Percentiles rank a stretch among this genome's conserved stretches.
Conservation (phyloP, 2,329 filamentous ascomycete genomes). For the Thelonectria olida region DNA sequence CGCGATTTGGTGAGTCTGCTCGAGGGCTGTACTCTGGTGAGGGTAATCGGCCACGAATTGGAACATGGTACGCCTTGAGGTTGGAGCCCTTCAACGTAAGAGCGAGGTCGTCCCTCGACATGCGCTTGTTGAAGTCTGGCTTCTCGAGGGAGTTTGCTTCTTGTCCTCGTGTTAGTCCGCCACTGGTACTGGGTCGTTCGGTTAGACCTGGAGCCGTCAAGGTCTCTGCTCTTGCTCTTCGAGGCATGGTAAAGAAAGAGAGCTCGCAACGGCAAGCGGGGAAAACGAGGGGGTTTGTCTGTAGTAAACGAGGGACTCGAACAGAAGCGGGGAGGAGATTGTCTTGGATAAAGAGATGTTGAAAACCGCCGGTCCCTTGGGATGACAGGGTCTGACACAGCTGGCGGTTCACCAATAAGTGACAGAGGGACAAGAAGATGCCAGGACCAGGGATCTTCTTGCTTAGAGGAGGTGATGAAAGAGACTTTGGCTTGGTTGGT, state of each 20-base stretch:
- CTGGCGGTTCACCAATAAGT: conserved; percentile 36
- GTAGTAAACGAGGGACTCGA: conserved; percentile 32
- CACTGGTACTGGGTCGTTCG: conserved; percentile 36
- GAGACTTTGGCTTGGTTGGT: conserved; percentile 30
- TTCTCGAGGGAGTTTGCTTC: conserved; percentile 25
- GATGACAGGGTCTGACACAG: conserved; percentile 41
- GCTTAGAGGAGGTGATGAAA: conserved; percentile 27
- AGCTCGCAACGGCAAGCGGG: conserved; percentile 25
- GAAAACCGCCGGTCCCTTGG: conserved; percentile 32
- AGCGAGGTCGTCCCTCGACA: conserved; percentile 56
- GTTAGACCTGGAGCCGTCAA: conserved; percentile 32
- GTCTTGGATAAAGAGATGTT: conserved; percentile 35
- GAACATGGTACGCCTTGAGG: conserved; percentile 51
- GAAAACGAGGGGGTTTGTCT: conserved; percentile 26
- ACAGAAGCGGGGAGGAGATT: conserved; percentile 25
- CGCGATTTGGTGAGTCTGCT: conserved; percentile 39
- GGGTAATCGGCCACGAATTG: conserved; percentile 52
- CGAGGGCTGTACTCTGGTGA: conserved; percentile 55
- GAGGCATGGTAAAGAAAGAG: conserved; percentile 32
- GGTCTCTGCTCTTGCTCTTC: conserved; percentile 37
- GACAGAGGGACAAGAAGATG: conserved; percentile 13
- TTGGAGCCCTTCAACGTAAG: conserved; percentile 42
- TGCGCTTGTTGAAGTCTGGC: conserved; percentile 47
- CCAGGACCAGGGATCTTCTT: conserved; percentile 35
- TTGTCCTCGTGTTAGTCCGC: conserved; percentile 26